Percentiles rank a stretch among this genome's conserved stretches.
phyloP scores from a whole-genome alignment of 176 grass and related monocot species.

The Cenchrus purpureus region DNA sequence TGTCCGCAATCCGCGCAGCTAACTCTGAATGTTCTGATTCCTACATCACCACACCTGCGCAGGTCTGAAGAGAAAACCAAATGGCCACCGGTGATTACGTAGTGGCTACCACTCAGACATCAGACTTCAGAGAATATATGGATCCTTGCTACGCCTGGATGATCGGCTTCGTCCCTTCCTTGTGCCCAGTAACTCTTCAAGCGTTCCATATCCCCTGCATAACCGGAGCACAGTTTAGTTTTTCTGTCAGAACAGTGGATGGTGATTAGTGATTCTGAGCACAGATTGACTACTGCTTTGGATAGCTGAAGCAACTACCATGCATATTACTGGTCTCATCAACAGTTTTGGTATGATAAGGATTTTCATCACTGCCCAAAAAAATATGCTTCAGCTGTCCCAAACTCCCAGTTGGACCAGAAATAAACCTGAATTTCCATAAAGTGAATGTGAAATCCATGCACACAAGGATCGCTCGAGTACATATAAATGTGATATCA shows the following conservation, averaged over 20 bases:
- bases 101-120: neutral
- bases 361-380: neutral
- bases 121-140: constrained; percentile 40
- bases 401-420: neutral
- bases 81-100: neutral
- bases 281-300: neutral
- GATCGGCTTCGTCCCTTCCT: constrained; percentile 27
- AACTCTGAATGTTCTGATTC: neutral
- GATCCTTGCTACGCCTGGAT: constrained; percentile 39
- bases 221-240: neutral
- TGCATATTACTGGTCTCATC: neutral
- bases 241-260: neutral
- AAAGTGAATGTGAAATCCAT: neutral
- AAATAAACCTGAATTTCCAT: constrained; percentile 8
- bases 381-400: neutral
- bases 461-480: neutral
- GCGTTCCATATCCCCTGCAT: constrained; percentile 79
- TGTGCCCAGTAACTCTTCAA: constrained; percentile 62
- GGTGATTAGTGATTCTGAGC: neutral
- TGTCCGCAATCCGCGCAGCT: neutral
- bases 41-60: neutral
- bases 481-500: neutral
- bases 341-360: neutral
- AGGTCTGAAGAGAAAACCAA: neutral
- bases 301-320: neutral